Evolutionary conservation across 2,329 filamentous ascomycete genomes (phyloP), one percentile per base, ranked within the genome.

Genomic region (Trichoderma sp.): DNA sequence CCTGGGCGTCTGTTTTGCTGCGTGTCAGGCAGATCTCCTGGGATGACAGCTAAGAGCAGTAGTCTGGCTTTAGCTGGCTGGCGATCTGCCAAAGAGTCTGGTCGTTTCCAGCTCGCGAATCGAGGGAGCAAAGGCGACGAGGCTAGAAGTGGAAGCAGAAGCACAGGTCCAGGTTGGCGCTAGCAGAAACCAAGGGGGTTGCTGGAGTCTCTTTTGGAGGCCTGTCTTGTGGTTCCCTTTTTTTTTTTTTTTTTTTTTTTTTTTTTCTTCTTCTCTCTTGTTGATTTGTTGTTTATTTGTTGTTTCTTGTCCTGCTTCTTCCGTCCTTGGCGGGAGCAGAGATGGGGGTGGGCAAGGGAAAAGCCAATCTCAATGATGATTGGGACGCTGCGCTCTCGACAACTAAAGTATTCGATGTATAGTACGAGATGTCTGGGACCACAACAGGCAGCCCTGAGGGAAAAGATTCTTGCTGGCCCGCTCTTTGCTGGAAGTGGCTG

Each of bases 11-110:
- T 17, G n/a, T 48, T 22, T 17, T 22, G 25, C 59, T 53, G 45
- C 35, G 48, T 54, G 60, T 64, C 61, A 64, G 61, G 61, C 61
- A 64, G 61, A 64, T 64, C 50, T 56, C 48, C 61, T 15, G 53
- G 61, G 48, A 56, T 52, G 52, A 54, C 29, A 32, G 9, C 52
- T 32, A 34, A 29, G 19, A 34, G 12, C 52, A 54, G 52, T 54
- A 19, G 52, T 42, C 27, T 45, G 50, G 35, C 19, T 39, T 13
- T 54, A 35, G 61, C 32, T 34, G 48, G 35, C 25, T 34, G 61
- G 45, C 35, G 61, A 56, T 54, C 50, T 52, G 48, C 32, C 32
- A 63, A 45, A 63, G 45, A 12, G 32, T n/a, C n/a, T n/a, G n/a
- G n/a, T 50, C 59, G n/a, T 25, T 29, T 39, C 45, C 59, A 53